Percentiles rank a stretch among this genome's conserved stretches.
These are phyloP conservation scores for Thalassiosira hispida DNA, from an alignment of 352 stramenopile species.

Conservation along the genomic window DNA sequence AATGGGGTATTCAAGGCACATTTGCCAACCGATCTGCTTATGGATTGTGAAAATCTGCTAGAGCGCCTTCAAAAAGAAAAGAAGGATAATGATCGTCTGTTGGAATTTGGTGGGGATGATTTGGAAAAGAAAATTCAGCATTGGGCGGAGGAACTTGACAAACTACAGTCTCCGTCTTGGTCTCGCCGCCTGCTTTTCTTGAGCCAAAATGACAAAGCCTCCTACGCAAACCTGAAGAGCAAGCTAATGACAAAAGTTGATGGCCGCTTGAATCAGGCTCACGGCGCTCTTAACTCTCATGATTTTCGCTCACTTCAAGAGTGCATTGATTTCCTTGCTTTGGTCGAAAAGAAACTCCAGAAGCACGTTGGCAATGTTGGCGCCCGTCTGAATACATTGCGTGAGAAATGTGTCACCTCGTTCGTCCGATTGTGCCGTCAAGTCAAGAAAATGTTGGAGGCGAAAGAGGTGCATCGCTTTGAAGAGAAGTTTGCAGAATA, in stretches of 20 bases:
- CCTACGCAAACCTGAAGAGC: slow-evolving; percentile 45
- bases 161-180: slow-evolving; percentile 19
- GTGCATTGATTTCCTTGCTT: slow-evolving; percentile 51
- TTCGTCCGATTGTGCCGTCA: slow-evolving; percentile 44
- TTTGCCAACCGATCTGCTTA: slow-evolving; percentile 21
- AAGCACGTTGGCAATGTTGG: slow-evolving; percentile 42
- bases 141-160: slow-evolving; percentile 41
- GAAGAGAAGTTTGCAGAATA: slow-evolving; percentile 68
- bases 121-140: slow-evolving; percentile 32
- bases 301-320: slow-evolving; percentile 56
- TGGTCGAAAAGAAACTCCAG: slow-evolving; percentile 32
- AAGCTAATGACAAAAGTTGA: slow-evolving; percentile 31
- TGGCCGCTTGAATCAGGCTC: slow-evolving; percentile 17
- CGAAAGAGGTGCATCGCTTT: slow-evolving; percentile 38
- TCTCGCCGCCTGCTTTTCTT: not conserved
- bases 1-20: slow-evolving; percentile 38
- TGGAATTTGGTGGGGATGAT: slow-evolving; percentile 54
- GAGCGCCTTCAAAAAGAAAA: slow-evolving; percentile 39
- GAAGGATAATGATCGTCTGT: slow-evolving; percentile 36
- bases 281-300: slow-evolving; percentile 29
- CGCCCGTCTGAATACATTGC: slow-evolving; percentile 17
- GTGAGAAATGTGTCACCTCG: slow-evolving; percentile 12
- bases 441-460: slow-evolving; percentile 35
- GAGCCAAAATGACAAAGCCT: slow-evolving; percentile 2
- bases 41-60: slow-evolving; percentile 39